phyloP scores from a whole-genome alignment of 2,329 filamentous ascomycete genomes.

The Colletotrichum siamense region DNA sequence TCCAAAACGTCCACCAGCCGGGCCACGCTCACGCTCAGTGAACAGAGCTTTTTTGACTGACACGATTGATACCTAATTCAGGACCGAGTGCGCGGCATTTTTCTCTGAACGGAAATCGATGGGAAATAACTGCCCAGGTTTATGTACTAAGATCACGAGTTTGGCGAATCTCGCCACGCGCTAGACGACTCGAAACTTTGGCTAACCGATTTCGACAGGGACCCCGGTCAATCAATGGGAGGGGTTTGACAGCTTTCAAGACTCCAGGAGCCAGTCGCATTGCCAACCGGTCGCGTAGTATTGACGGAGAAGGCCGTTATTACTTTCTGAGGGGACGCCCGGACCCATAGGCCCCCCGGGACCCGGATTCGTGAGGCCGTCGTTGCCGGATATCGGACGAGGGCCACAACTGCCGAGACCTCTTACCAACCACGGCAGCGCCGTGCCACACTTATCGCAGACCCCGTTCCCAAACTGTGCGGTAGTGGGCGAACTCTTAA shows the following conservation, averaged over 20 bases:
- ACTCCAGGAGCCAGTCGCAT: neutral
- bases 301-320: neutral
- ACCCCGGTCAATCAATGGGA: neutral
- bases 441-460: neutral
- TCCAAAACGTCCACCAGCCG: neutral
- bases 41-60: neutral
- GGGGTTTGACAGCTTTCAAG: neutral
- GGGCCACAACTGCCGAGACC: neutral
- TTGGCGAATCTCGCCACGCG: neutral
- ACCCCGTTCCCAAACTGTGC: neutral
- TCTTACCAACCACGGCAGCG: neutral
- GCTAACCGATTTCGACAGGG: neutral
- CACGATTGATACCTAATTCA: neutral
- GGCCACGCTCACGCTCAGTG: neutral
- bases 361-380: neutral
- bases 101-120: neutral
- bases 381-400: neutral
- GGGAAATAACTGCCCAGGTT: neutral
- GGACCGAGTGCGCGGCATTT: neutral
- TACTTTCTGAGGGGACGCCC: neutral
- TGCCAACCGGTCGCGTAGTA: neutral
- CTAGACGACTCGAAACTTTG: neutral
- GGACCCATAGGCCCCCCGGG: slow-evolving; percentile 1
- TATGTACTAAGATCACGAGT: neutral
- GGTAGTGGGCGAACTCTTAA: neutral